A percentile compares a stretch with the other conserved stretches of the same genome.
Conservation (phyloP, 441 rosid species). For the Sinapis alba region DNA sequence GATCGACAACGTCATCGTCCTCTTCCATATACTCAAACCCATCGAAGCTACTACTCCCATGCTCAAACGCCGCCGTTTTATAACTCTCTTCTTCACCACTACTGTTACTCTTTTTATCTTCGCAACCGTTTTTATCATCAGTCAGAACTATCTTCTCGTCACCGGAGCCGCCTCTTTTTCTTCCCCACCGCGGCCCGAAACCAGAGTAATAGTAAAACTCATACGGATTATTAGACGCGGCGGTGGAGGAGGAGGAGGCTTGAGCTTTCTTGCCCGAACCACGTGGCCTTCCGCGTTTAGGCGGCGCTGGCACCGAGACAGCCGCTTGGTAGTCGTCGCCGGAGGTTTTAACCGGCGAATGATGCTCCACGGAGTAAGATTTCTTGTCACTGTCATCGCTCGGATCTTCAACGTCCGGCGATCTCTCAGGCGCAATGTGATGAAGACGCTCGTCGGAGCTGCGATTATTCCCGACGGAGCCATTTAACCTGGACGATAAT, state of each 20-base stretch:
- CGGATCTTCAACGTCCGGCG: slow-evolving; percentile 34
- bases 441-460: slow-evolving; percentile 55
- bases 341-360: slow-evolving; percentile 44
- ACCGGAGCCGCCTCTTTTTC: slow-evolving; percentile 49
- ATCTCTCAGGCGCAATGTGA: slow-evolving; percentile 22
- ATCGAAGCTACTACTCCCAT: slow-evolving; percentile 34
- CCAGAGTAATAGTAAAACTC: slow-evolving; percentile 91
- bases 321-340: slow-evolving; percentile 24
- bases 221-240: slow-evolving; percentile 47
- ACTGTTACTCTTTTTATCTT: neutral
- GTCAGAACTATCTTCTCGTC: slow-evolving; percentile 4
- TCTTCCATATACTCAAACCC: slow-evolving; percentile 49
- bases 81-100: slow-evolving; percentile 20
- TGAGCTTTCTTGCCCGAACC: slow-evolving; percentile 44
- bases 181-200: slow-evolving; percentile 82
- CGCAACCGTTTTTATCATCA: slow-evolving; percentile 6
- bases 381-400: slow-evolving; percentile 40
- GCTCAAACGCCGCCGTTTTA: slow-evolving; percentile 33
- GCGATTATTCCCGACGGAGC: slow-evolving; percentile 33
- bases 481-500: slow-evolving; percentile 7
- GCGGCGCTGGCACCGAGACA: slow-evolving; percentile 15
- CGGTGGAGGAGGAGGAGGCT: slow-evolving; percentile 20
- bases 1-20: slow-evolving; percentile 41
- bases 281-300: slow-evolving; percentile 57
- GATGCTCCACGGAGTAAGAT: slow-evolving; percentile 38